Evolutionary conservation across 495 filamentous ascomycete genomes (phyloP).

Genomic region (Xylaria curta): DNA sequence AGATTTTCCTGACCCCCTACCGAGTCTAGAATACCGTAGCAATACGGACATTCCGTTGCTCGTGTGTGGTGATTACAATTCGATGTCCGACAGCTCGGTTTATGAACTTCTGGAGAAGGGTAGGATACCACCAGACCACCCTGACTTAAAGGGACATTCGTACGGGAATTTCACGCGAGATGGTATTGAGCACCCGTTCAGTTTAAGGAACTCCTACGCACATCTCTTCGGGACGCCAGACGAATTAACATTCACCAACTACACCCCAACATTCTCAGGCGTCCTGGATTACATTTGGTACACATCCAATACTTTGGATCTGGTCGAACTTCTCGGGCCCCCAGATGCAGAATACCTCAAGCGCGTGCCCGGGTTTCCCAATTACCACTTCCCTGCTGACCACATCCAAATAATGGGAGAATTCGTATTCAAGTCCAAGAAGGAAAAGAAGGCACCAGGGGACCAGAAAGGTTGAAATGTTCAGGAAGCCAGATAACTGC

Average conservation of each 20-base stretch:
- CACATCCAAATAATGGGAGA: slow-evolving; percentile 92
- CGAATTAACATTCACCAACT: slow-evolving; percentile 94
- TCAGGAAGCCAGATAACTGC: slow-evolving; percentile 12
- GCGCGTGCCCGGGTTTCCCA: slow-evolving; percentile 91
- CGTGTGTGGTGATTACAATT: slow-evolving; percentile 96
- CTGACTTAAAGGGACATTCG: slow-evolving; percentile 70
- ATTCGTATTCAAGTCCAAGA: slow-evolving; percentile 85
- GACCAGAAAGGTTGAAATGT: slow-evolving; percentile 46
- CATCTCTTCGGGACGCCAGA: slow-evolving; percentile 67
- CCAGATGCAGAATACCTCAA: slow-evolving; percentile 91
- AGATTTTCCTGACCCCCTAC: slow-evolving; percentile 55
- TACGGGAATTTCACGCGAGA: slow-evolving; percentile 93
- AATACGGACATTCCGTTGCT: slow-evolving; percentile 88
- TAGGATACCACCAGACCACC: slow-evolving; percentile 71
- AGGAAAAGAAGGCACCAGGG: slow-evolving; percentile 75
- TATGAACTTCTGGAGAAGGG: slow-evolving; percentile 87
- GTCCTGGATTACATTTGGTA: slow-evolving; percentile 99
- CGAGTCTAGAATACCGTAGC: slow-evolving; percentile 74
- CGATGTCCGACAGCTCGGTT: slow-evolving; percentile 79
- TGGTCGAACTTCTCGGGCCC: slow-evolving; percentile 84
- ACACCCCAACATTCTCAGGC: slow-evolving; percentile 86
- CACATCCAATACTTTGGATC: slow-evolving; percentile 86
- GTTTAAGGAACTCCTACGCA: slow-evolving; percentile 84
- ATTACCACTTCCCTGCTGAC: slow-evolving; percentile 96
- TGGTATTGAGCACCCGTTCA: slow-evolving; percentile 94